Evolutionary conservation across 805 yeast genomes (phyloP).

Genomic region (Yamadazyma laniorum): DNA sequence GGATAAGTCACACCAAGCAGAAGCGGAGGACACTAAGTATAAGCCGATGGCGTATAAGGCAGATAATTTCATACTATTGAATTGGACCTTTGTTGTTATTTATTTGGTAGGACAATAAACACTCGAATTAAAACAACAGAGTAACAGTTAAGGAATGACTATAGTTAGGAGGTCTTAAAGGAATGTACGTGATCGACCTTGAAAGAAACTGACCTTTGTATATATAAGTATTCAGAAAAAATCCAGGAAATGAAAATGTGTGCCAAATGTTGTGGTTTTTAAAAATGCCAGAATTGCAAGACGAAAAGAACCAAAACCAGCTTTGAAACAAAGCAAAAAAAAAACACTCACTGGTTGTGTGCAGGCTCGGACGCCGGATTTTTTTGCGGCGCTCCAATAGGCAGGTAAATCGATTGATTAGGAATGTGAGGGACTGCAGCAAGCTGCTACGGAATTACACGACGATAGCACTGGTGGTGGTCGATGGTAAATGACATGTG

Average conservation of each 20-base stretch:
- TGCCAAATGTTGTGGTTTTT: slow-evolving; percentile 13
- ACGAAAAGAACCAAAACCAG: slow-evolving; percentile 3
- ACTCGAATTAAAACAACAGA: neutral
- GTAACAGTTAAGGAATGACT: slow-evolving; percentile 11
- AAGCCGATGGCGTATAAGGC: slow-evolving; percentile 12
- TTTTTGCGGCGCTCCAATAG: slow-evolving; percentile 6
- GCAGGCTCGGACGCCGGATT: too few relatives aligned
- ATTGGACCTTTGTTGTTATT: too few relatives aligned
- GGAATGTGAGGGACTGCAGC: too few relatives aligned
- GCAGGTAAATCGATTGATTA: slow-evolving; percentile 5
- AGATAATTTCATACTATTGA: slow-evolving; percentile 13
- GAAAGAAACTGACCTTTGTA: too few relatives aligned
- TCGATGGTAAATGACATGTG: too few relatives aligned
- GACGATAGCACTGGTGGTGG: too few relatives aligned
- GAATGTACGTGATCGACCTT: slow-evolving; percentile 1
- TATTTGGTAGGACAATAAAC: neutral
- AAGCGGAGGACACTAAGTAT: slow-evolving; percentile 10
- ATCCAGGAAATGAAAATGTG: slow-evolving; percentile 2
- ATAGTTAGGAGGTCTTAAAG: slow-evolving; percentile 11
- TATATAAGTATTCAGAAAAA: neutral
- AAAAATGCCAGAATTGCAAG: slow-evolving; percentile 7
- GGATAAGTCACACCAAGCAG: slow-evolving; percentile 10
- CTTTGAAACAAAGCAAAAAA: slow-evolving; percentile 6
- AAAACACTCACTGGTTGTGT: neutral
- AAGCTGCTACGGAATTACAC: too few relatives aligned